Evolutionary conservation across 2,329 filamentous ascomycete species (phyloP).

Genomic region (Neofusicoccum sp.): DNA sequence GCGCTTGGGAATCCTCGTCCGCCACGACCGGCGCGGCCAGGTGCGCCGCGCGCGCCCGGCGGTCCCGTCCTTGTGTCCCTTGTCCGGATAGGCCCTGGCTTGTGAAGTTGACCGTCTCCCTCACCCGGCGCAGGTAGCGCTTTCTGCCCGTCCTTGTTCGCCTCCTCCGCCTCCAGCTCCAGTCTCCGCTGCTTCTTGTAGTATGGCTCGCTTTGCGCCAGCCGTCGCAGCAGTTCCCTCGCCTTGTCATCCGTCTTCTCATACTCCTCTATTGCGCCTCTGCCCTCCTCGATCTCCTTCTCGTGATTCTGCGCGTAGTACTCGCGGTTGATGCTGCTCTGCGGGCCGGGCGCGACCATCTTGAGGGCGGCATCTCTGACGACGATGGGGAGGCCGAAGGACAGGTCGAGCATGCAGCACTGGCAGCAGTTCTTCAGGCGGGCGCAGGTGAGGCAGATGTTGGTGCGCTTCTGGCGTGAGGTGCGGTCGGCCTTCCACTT

Average conservation of each 20-base stretch:
- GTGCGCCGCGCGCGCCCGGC: conserved; percentile 40
- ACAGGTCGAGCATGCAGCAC: conserved; percentile 97
- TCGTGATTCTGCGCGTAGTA: conserved; percentile 99
- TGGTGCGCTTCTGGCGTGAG: conserved; percentile 87
- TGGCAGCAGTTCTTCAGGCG: conserved; percentile 99
- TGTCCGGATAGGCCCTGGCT: conserved; percentile 77
- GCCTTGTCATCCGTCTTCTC: conserved; percentile 98
- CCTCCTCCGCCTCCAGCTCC: conserved; percentile 58
- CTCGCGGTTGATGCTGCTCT: conserved; percentile 91
- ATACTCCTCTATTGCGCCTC: conserved; percentile 79
- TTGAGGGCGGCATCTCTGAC: conserved; percentile 95
- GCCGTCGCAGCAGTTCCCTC: conserved; percentile 76
- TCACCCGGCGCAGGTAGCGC: conserved; percentile 44
- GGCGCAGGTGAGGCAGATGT: conserved; percentile 94
- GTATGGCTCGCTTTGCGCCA: conserved; percentile 93
- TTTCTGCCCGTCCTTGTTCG: conserved; percentile 44
- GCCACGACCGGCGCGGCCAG: conserved; percentile 50
- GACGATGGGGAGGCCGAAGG: conserved; percentile 91
- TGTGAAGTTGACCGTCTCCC: conserved; percentile 34
- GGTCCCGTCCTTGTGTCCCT: conserved; percentile 52
- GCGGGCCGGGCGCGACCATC: conserved; percentile 93
- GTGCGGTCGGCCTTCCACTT: conserved; percentile 93
- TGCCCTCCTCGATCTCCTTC: conserved; percentile 89
- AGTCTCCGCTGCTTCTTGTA: conserved; percentile 84
- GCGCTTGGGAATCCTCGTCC: conserved; percentile 65